Conservation (phyloP, 441 rosid species). For the Adansonia gregorii region DNA sequence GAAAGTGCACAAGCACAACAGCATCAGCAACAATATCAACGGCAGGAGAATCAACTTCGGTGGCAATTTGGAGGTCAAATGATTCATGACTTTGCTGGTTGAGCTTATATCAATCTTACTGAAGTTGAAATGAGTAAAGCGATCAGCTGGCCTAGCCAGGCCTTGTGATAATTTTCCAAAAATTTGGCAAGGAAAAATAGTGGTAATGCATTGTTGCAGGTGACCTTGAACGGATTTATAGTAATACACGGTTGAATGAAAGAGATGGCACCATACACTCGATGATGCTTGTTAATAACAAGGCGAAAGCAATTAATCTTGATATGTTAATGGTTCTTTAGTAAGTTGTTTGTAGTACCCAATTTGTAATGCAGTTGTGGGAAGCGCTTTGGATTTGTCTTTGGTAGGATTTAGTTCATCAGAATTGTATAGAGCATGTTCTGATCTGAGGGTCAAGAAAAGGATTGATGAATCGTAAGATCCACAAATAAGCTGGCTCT, state of each 20-base stretch:
- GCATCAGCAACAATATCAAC: slow-evolving; percentile 42
- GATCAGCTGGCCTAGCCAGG: not conserved
- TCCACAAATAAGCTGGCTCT: not conserved
- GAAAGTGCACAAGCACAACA: slow-evolving; percentile 47
- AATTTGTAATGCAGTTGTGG: not conserved
- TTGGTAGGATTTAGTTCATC: not conserved
- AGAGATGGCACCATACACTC: not conserved
- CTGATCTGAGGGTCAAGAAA: not conserved
- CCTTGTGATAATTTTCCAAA: not conserved
- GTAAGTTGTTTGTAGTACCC: not conserved
- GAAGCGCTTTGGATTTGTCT: not conserved
- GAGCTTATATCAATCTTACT: slow-evolving; percentile 7
- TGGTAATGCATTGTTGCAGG: not conserved
- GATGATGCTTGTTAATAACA: not conserved
- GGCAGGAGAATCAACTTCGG: slow-evolving; percentile 44
- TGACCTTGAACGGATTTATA: not conserved
- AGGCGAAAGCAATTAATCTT: not conserved
- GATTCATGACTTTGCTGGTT: slow-evolving; percentile 59
- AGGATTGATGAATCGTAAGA: not conserved
- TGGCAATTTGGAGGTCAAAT: slow-evolving; percentile 54
- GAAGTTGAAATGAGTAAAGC: not conserved
- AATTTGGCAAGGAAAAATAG: slow-evolving; percentile 5
- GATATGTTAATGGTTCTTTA: slow-evolving; percentile 3
- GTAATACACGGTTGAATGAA: not conserved
- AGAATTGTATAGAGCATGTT: slow-evolving; percentile 3